Base-by-base conservation (phyloP, 1,139 yeast species). In the Suhomyces choctaworum region DNA sequence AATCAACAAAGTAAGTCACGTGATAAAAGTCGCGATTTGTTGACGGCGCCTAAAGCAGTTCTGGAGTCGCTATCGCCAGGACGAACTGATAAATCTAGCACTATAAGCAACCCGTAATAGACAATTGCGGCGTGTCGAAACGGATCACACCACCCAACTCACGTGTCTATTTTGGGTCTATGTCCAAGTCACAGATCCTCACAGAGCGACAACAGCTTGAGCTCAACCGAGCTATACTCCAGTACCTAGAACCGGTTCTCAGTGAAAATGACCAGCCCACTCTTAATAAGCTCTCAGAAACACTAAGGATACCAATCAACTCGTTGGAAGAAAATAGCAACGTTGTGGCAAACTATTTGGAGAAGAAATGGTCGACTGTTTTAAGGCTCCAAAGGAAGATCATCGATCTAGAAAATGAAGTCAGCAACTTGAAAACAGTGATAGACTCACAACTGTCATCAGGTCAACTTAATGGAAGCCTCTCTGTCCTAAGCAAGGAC, bases 331-430 rank as follows among this genome's bases (percentile, higher is more conserved):
- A 46, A 22, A 32, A 16, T 30, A 11, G 27, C 14, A 44, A 41
- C 17, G 42, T 66, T 2, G 68, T 76, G 12, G 72, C 79, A 34
- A 62, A 70, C 41, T 66, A 83, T 33, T 65, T 90, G 27, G 94
- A 86, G 48, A 85, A 82, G 61, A 90, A 89, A 62, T 90, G 97
- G 97, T 73, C 85, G 1, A 82, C 95, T 0, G 94, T 90, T 5
- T 69, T 87, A 22, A 66, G 96, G 34, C 66, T 90, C 26, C 97
- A 90, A 58, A 76, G 82, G 44, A 76, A 78, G 50, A 81, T 89
- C 31, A 64, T 83, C 39, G 94, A 83, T 37, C 58, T 71, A 20
- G 74, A 70, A 42, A 54, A 56, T 56, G 79, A 76, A 40, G 57
- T 74, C 4, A 47, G 52, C 15, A 60, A 64, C 30, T 54, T 76